Percentiles rank a stretch among this genome's conserved stretches.
Evolutionary conservation across 176 grass and related monocot genomes (phyloP).

Genomic region (Aegilops sharonensis): DNA sequence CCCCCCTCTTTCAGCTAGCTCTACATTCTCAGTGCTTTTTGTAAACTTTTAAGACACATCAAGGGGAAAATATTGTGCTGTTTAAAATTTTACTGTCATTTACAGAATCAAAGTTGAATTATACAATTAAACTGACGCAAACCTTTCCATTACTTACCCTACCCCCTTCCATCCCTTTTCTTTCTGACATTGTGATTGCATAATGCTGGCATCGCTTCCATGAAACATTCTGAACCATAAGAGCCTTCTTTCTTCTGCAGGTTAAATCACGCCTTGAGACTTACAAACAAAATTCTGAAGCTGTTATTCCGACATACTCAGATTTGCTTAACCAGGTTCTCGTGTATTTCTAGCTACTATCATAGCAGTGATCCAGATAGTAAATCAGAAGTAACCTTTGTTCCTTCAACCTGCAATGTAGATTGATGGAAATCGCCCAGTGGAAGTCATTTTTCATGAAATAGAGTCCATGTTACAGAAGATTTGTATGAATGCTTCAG

Average conservation of each 20-base stretch:
- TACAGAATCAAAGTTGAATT: not conserved
- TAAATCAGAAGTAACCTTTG: constrained; percentile 19
- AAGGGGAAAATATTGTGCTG: not conserved
- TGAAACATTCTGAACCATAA: not conserved
- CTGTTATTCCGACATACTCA: constrained; percentile 71
- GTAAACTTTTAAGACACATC: not conserved
- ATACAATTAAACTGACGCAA: not conserved
- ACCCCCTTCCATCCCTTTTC: not conserved
- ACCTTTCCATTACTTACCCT: constrained; percentile 4
- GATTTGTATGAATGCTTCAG: constrained; percentile 47
- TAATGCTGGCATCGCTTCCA: not conserved
- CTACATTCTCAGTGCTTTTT: not conserved
- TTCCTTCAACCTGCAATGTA: constrained; percentile 55
- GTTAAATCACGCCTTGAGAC: constrained; percentile 81
- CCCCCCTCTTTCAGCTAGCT: not conserved
- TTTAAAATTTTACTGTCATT: constrained; percentile 12
- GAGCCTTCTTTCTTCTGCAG: constrained; percentile 40
- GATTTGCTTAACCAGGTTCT: constrained; percentile 76
- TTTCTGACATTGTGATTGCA: constrained; percentile 3
- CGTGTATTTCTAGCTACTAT: constrained; percentile 28
- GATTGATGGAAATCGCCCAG: constrained; percentile 79
- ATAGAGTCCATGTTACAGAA: constrained; percentile 69
- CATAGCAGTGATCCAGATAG: constrained; percentile 14
- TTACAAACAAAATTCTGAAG: constrained; percentile 72
- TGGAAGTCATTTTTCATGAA: constrained; percentile 65